Conservation (phyloP, 2,329 filamentous ascomycete genomes). For the Aspergillus sergii region DNA sequence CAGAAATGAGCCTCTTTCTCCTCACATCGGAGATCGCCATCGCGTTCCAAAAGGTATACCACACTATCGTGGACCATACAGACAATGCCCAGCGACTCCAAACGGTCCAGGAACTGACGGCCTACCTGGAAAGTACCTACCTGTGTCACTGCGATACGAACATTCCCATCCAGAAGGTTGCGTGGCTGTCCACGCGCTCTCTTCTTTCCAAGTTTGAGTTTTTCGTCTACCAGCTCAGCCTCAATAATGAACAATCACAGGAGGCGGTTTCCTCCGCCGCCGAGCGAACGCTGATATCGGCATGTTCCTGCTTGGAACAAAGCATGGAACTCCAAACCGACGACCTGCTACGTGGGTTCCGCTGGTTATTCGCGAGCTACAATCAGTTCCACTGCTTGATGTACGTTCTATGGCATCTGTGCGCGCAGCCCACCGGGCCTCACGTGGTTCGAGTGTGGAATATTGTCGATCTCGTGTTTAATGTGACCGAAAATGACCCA, state of each 20-base stretch:
- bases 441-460: constrained; percentile 34
- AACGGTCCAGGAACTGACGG: constrained; percentile 41
- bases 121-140: constrained; percentile 41
- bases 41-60: constrained; percentile 50
- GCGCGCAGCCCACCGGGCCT: constrained; percentile 34
- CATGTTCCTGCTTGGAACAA: constrained; percentile 37
- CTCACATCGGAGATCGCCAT: constrained; percentile 55
- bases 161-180: constrained; percentile 45
- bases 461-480: constrained; percentile 15
- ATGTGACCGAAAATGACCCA: background rate
- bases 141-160: constrained; percentile 55
- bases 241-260: constrained; percentile 9
- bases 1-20: constrained; percentile 59
- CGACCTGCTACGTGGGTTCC: constrained; percentile 40
- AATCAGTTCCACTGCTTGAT: constrained; percentile 47
- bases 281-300: constrained; percentile 39
- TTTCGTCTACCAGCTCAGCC: constrained; percentile 32
- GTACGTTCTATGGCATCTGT: constrained; percentile 47
- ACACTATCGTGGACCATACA: constrained; percentile 33
- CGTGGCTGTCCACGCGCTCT: constrained; percentile 25
- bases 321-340: constrained; percentile 31
- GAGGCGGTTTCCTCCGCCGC: background rate
- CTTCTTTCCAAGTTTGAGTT: constrained; percentile 40
- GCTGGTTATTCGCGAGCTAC: constrained; percentile 40
- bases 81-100: constrained; percentile 39